Base-by-base conservation (phyloP, 2,329 filamentous ascomycete species). In the Cercospora sesami region DNA sequence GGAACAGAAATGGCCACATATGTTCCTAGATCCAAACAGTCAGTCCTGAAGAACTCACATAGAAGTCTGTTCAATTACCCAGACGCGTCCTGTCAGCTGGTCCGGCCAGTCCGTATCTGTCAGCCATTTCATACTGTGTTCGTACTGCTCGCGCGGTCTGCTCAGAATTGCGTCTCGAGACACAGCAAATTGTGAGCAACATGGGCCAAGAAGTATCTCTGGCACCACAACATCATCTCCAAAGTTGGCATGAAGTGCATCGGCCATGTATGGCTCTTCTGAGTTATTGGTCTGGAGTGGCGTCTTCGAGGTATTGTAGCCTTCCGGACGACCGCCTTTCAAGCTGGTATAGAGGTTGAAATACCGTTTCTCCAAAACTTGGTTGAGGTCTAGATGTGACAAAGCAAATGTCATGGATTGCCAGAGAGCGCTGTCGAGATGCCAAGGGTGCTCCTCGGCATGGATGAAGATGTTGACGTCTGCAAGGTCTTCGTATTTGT, bases 391-490 rank as follows among this genome's bases (percentile, higher is more conserved):
- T 10, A 72, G 63, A 14, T 64, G 59, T 5, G 67, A 55, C 23
- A 72, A 58, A 2, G 70, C 70, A 33, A 70, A 67, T 9, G 57
- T 57, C 51, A 66, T 65, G 1, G 63, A 68, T n/a, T 61, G 63
- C 55, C 59, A 63, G 12, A 67, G 45, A 9, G 70, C 60, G 12
- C 45, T 61, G 28, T 70, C 70, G 5, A 70, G 48, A 48, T 72
- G 70, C 70, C 70, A 72, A 8, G 68, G 62, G 5, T 58, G 60
- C 31, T 70, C 70, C 28, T 68, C 63, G 26, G 85, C 82, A 73
- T 90, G 88, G 75, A 87, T 83, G 78, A 90, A 88, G 71, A 89
- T 83, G 30, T 82, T 81, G 69, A 89, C 81, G 61, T 87, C 85
- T 2, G 86, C 83, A 4, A 90, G 81, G 5, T 81, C 73, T 71